These are phyloP conservation scores for Exophiala alcalophila DNA, from an alignment of 2,329 filamentous ascomycete genomes.

Conservation along the genomic window DNA sequence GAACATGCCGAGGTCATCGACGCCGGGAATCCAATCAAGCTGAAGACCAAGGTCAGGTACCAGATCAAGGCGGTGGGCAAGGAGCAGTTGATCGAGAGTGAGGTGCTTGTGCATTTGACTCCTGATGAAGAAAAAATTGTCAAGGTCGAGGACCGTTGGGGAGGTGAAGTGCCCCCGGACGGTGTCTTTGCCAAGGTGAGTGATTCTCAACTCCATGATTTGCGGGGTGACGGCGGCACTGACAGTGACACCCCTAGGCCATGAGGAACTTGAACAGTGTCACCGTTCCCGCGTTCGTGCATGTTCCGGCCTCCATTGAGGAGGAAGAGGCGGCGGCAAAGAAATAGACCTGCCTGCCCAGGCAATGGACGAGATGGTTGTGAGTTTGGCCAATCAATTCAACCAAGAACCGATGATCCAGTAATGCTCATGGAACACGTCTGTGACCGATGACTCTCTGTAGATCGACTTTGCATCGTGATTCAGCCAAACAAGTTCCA, in stretches of 20 bases:
- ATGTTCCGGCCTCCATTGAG: constrained; percentile 24
- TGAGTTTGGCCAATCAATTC: background rate
- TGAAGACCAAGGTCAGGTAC: constrained; percentile 55
- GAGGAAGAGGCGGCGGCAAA: constrained; percentile 20
- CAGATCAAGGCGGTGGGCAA: constrained; percentile 51
- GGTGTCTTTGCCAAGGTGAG: constrained; percentile 51
- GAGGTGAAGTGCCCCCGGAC: constrained; percentile 51
- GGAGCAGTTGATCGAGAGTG: constrained; percentile 50
- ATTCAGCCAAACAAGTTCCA: constrained; percentile 9
- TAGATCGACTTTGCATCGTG: background rate
- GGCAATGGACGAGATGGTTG: too few species aligned
- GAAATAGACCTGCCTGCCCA: background rate
- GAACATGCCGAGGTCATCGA: constrained; percentile 54
- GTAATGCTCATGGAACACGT: background rate
- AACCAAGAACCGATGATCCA: background rate
- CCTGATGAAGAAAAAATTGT: constrained; percentile 46
- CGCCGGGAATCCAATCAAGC: constrained; percentile 57
- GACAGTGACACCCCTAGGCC: constrained; percentile 6
- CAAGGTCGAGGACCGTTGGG: constrained; percentile 56
- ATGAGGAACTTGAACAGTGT: constrained; percentile 27
- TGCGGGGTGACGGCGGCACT: background rate
- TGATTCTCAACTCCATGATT: background rate
- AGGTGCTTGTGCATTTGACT: constrained; percentile 48
- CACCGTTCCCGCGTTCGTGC: constrained; percentile 18
- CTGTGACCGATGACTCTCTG: too few species aligned